Base-by-base conservation (phyloP, 2,329 filamentous ascomycete genomes). In the Aspergillus ochraceus region DNA sequence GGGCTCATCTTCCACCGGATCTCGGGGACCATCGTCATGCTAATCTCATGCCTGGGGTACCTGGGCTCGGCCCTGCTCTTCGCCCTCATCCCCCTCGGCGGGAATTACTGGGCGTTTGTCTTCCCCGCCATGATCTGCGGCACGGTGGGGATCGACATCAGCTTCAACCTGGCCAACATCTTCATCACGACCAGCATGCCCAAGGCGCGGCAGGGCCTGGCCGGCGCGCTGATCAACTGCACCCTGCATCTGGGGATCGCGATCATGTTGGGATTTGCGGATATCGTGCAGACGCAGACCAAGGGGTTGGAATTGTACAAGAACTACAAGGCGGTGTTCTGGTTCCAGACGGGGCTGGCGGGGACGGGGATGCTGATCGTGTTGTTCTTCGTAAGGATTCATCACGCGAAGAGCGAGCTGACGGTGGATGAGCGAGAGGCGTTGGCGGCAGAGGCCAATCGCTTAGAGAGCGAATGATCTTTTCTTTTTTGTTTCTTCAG, bases 141-240 rank as follows among this genome's bases (percentile, higher is more conserved):
- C 12, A 93, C 90, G 0, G 79, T 92, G 36, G 89, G 88, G 19
- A 86, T 92, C 60, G 90, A 94, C 68, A 86, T 92, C 57, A 86
- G 86, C 6, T 92, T 88, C 76, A 91, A 89, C 69, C 84, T 92
- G 1, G 85, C 87, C 19, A 92, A 90, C 68, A 84, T 93, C 60
- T 93, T 90, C 74, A 89, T 92, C 71, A 92, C 89, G 0, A 92
- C 89, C 0, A 85, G 84, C 14, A 79, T 92, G 63, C 88, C 90
- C 0, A 80, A 80, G 4, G 81, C 84, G 12, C 81, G 86, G 53
- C 90, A 94, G 71, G 90, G 89, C 0, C 79, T 91, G 0, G 90
- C 89, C 0, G 89, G 90, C 1, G 89, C 86, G 0, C 73, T 92
- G 50, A 87, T 90, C 68, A 91, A 90, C 75, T 87, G 85, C 52